Conservation (phyloP, 208 protist genomes). For the Tritrichomonas foetus region DNA sequence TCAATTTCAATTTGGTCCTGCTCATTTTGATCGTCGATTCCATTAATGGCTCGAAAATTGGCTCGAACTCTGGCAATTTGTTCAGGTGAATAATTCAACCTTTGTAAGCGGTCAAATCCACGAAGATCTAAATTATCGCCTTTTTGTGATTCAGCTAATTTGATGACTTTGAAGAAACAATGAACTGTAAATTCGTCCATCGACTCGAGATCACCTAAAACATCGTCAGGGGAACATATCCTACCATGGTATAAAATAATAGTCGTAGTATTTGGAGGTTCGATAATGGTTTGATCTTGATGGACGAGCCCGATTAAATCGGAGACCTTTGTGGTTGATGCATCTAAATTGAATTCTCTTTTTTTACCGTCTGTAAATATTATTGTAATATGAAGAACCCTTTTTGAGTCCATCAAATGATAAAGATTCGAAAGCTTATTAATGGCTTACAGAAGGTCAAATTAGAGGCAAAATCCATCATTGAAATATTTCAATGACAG, state of each 20-base stretch:
- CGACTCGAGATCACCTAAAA: not conserved
- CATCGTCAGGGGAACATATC: not conserved
- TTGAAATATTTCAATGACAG: too few relatives aligned
- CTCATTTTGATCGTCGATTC: not conserved
- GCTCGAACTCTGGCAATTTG: not conserved
- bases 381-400: too few relatives aligned
- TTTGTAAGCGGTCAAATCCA: not conserved
- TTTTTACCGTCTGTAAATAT: too few relatives aligned
- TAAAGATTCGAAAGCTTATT: too few relatives aligned
- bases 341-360: too few relatives aligned
- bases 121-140: not conserved
- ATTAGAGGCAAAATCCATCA: too few relatives aligned
- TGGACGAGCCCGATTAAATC: not conserved
- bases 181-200: constrained; percentile 10
- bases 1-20: not conserved
- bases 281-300: not conserved
- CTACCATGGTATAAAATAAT: not conserved
- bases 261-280: not conserved
- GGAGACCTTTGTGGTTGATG: not conserved
- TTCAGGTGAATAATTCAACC: not conserved
- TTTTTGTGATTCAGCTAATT: not conserved
- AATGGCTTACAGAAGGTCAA: too few relatives aligned
- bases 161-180: not conserved
- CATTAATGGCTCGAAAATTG: not conserved
- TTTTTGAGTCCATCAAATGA: too few relatives aligned